Percentiles rank a stretch among this genome's conserved stretches.
phyloP scores from a whole-genome alignment of 306 rosid genomes.

The Dryas alaskensis region DNA sequence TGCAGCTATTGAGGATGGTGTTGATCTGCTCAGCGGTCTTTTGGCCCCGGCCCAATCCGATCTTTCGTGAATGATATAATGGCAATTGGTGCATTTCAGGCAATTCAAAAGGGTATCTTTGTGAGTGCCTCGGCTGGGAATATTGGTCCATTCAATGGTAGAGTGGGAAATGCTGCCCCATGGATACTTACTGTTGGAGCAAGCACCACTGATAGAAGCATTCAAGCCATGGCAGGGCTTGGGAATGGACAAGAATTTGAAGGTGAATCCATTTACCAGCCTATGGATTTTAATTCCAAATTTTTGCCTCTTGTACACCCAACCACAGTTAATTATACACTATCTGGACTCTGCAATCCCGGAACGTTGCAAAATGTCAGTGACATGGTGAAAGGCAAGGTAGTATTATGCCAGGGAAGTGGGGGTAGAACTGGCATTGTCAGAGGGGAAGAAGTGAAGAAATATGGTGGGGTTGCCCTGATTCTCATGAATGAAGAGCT shows the following conservation, averaged over 20 bases:
- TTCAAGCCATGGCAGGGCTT: conserved; percentile 37
- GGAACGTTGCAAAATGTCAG: too few relatives aligned
- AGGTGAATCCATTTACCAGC: conserved; percentile 46
- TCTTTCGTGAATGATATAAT: conserved; percentile 26
- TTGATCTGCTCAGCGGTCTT: conserved; percentile 65
- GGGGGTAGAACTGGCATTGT: background rate
- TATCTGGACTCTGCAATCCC: too few relatives aligned
- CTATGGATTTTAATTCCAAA: conserved; percentile 17
- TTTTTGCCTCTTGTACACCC: conserved; percentile 35
- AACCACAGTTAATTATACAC: too few relatives aligned
- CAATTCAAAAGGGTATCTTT: conserved; percentile 62
- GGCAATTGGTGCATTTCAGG: conserved; percentile 66
- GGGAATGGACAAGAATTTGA: conserved; percentile 46
- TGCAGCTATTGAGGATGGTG: conserved; percentile 41
- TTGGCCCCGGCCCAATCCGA: conserved; percentile 9
- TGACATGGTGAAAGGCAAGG: conserved; percentile 29
- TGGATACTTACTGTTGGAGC: conserved; percentile 63
- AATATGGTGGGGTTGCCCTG: conserved; percentile 49
- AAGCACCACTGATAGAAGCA: conserved; percentile 53
- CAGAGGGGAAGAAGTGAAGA: conserved; percentile 35
- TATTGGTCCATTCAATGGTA: conserved; percentile 40
- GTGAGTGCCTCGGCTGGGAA: conserved; percentile 74
- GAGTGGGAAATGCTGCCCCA: conserved; percentile 63
- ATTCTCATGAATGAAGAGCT: conserved; percentile 27
- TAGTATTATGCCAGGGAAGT: conserved; percentile 49